phyloP scores from a whole-genome alignment of 148 eudicot genomes.

The Fallopia convolvulus region DNA sequence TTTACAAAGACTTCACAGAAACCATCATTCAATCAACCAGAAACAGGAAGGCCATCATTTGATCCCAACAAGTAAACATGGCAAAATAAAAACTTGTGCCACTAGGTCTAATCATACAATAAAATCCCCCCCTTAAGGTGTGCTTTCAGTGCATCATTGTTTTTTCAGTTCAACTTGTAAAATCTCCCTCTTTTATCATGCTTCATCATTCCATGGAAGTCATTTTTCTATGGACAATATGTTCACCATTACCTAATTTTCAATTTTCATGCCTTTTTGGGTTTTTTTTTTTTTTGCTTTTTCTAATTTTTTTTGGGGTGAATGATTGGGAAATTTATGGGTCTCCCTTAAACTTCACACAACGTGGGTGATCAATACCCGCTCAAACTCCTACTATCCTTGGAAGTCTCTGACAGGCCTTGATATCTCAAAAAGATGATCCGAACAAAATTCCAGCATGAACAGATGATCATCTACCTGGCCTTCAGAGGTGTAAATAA shows the following conservation, averaged over 20 bases:
- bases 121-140: background rate
- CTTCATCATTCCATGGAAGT: background rate
- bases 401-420: constrained; percentile 13
- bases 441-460: constrained; percentile 15
- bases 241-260: background rate
- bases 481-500: constrained; percentile 4
- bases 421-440: constrained; percentile 32
- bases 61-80: background rate
- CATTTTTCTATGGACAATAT: constrained; percentile 1
- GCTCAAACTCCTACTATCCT: constrained; percentile 14
- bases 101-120: background rate
- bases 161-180: background rate
- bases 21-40: background rate
- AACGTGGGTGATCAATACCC: constrained; percentile 16
- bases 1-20: background rate
- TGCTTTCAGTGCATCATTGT: background rate
- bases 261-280: background rate
- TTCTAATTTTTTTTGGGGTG: background rate
- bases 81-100: background rate
- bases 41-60: background rate
- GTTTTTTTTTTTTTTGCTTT: background rate
- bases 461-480: constrained; percentile 3
- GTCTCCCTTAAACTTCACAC: background rate
- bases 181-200: background rate
- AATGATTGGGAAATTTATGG: background rate